Percentiles rank a stretch among this genome's conserved stretches.
Evolutionary conservation across 805 yeast species (phyloP).

Genomic region (Candida vaughaniae): DNA sequence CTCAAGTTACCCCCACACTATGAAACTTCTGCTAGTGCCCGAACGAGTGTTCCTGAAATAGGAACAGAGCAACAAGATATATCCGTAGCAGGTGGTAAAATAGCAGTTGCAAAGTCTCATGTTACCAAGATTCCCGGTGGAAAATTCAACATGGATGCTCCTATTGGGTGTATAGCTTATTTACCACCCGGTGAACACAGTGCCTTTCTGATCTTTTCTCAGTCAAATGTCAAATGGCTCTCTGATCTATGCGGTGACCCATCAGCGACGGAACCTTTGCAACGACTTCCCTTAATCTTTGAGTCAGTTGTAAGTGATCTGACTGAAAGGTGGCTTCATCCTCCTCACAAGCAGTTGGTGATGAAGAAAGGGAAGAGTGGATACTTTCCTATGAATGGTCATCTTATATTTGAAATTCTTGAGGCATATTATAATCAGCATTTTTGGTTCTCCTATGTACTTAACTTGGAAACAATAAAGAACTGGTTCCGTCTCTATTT

Average conservation of each 20-base stretch:
- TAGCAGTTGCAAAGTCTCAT: not conserved
- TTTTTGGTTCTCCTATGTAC: conserved; percentile 16
- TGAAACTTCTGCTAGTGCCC: not conserved
- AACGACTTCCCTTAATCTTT: conserved; percentile 24
- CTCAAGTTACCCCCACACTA: not conserved
- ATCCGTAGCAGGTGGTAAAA: not conserved
- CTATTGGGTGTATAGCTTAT: no score
- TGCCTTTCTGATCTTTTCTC: conserved; percentile 28
- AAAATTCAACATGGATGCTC: not conserved
- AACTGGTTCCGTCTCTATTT: conserved; percentile 26
- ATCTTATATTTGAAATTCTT: conserved; percentile 25
- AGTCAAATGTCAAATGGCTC: conserved; percentile 29
- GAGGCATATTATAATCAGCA: conserved; percentile 18
- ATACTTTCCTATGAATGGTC: conserved; percentile 12
- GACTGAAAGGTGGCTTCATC: conserved; percentile 11
- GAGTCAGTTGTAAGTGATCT: conserved; percentile 15
- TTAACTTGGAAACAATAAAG: conserved; percentile 13
- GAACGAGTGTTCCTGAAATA: not conserved
- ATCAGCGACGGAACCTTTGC: conserved; percentile 22
- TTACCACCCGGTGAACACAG: conserved; percentile 21
- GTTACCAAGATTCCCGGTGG: not conserved
- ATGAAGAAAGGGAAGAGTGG: conserved; percentile 16
- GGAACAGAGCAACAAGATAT: not conserved
- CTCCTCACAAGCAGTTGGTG: conserved; percentile 12
- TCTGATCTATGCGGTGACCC: conserved; percentile 19